These are phyloP conservation scores for Ogataea trehalophila DNA, from an alignment of 805 yeast species.

Conservation along the genomic window DNA sequence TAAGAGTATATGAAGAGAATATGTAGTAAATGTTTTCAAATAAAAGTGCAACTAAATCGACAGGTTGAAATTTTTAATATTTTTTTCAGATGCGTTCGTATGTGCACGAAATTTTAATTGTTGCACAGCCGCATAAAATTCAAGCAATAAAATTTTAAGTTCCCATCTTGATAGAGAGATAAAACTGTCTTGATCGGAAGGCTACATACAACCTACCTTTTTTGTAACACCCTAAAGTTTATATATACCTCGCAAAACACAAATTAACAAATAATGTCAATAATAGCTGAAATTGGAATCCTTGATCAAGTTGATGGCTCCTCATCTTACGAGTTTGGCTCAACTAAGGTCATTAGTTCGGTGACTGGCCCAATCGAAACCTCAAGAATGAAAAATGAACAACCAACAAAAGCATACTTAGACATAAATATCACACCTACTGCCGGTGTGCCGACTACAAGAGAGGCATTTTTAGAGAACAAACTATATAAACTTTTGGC, in stretches of 20 bases:
- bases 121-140: too few species aligned
- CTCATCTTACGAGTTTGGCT: slow-evolving; percentile 47
- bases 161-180: too few species aligned
- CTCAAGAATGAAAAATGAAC: slow-evolving; percentile 73
- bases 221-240: not conserved
- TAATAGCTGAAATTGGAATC: slow-evolving; percentile 14
- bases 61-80: too few species aligned
- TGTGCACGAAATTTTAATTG: too few species aligned
- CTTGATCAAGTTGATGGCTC: slow-evolving; percentile 78
- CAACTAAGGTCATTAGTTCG: slow-evolving; percentile 60
- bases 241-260: not conserved
- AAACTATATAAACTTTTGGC: slow-evolving; percentile 58
- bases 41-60: too few species aligned
- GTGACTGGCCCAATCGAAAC: slow-evolving; percentile 87
- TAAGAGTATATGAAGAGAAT: too few species aligned
- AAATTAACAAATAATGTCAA: slow-evolving; percentile 2
- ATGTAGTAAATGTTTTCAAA: too few species aligned
- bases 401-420: slow-evolving; percentile 70
- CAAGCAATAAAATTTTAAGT: too few species aligned
- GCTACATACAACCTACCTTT: too few species aligned
- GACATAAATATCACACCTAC: slow-evolving; percentile 80
- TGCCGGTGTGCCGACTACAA: slow-evolving; percentile 61
- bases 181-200: too few species aligned
- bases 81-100: too few species aligned
- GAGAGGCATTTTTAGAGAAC: slow-evolving; percentile 76